These are phyloP conservation scores for Tylopilus subfusipes DNA, from an alignment of 768 basidiomycete species.

Conservation along the genomic window DNA sequence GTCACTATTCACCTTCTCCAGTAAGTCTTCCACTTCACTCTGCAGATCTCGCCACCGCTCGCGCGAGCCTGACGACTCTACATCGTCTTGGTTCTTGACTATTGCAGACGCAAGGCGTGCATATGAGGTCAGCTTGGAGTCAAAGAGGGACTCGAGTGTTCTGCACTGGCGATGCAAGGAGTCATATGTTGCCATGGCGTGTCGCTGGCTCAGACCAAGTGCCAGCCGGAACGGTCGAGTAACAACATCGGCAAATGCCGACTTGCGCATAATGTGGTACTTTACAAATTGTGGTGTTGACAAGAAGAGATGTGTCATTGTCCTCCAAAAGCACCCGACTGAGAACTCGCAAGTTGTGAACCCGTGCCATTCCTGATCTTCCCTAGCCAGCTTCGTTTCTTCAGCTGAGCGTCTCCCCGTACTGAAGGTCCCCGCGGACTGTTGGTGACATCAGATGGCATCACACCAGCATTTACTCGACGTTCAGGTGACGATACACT, in stretches of 20 bases:
- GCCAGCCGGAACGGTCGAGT: neutral
- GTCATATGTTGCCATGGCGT: constrained; percentile 75
- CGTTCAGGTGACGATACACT: constrained; percentile 49
- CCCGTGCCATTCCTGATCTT: constrained; percentile 53
- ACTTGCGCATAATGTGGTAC: constrained; percentile 8
- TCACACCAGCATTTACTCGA: constrained; percentile 38
- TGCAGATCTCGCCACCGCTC: constrained; percentile 83
- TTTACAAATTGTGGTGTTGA: constrained; percentile 18
- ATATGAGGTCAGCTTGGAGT: constrained; percentile 88
- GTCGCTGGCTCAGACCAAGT: neutral
- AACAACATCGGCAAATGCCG: constrained; percentile 18
- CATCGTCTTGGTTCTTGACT: constrained; percentile 49
- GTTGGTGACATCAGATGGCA: constrained; percentile 56
- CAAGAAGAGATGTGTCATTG: constrained; percentile 19
- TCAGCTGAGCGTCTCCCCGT: constrained; percentile 26
- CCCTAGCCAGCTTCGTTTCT: constrained; percentile 67
- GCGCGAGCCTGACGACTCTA: constrained; percentile 67
- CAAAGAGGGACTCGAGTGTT: constrained; percentile 89
- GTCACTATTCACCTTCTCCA: constrained; percentile 65
- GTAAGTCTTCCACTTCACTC: constrained; percentile 77
- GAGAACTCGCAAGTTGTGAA: constrained; percentile 19
- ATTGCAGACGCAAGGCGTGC: constrained; percentile 76
- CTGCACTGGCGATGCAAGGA: constrained; percentile 87
- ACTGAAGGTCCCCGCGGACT: constrained; percentile 43
- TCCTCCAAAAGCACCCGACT: constrained; percentile 22